Evolutionary conservation across 805 yeast species (phyloP).

Genomic region (Ogataea minuta): DNA sequence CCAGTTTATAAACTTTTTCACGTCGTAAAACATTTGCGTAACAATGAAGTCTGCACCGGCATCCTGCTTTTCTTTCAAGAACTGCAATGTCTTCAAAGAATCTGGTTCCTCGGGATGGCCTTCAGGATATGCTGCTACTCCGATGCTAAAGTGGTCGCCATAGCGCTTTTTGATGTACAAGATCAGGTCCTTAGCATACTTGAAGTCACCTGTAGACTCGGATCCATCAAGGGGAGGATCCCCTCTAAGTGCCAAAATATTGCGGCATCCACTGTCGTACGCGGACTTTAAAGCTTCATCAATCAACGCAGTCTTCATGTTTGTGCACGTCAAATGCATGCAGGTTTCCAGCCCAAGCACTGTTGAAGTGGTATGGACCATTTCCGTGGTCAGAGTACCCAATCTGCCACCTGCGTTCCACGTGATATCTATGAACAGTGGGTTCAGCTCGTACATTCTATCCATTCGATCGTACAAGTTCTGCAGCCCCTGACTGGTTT

Average conservation of each 20-base stretch:
- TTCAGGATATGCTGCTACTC: slow-evolving; percentile 97
- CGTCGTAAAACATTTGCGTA: slow-evolving; percentile 97
- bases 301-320: slow-evolving; percentile 78
- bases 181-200: slow-evolving; percentile 85
- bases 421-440: slow-evolving; percentile 91
- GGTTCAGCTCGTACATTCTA: slow-evolving; percentile 89
- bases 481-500: slow-evolving; percentile 95
- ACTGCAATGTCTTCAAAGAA: slow-evolving; percentile 49
- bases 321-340: slow-evolving; percentile 97
- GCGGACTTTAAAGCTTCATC: slow-evolving; percentile 86
- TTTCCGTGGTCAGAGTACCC: slow-evolving; percentile 81
- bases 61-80: slow-evolving; percentile 83
- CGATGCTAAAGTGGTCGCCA: slow-evolving; percentile 89
- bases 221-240: slow-evolving; percentile 84
- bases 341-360: slow-evolving; percentile 93
- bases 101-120: slow-evolving; percentile 89
- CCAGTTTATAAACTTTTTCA: slow-evolving; percentile 81
- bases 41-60: slow-evolving; percentile 92
- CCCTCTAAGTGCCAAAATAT: slow-evolving; percentile 91
- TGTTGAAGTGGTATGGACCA: slow-evolving; percentile 87
- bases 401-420: slow-evolving; percentile 98
- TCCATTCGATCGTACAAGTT: slow-evolving; percentile 96
- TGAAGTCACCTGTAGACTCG: slow-evolving; percentile 79
- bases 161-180: slow-evolving; percentile 69
- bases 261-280: slow-evolving; percentile 88